Evolutionary conservation across 169 alveolate species (phyloP), one percentile per base, ranked within the genome.

Genomic region (Plasmodium fragile): DNA sequence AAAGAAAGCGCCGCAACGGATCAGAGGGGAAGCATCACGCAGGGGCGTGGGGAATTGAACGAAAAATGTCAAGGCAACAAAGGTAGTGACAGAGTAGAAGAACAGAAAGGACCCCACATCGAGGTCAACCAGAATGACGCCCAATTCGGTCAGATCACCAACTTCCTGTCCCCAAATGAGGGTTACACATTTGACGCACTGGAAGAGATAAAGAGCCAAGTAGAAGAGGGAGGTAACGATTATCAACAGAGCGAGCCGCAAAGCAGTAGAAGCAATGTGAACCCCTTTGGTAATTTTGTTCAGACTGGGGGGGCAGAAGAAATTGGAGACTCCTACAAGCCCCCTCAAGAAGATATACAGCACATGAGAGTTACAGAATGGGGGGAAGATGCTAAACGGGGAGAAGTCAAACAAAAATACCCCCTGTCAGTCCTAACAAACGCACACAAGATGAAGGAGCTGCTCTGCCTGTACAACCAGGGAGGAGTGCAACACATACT

Each of bases 401-500:
- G 6, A 83, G 52, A 43, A 71, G 36, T 34, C n/a, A 75, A 75
- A 53, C 22, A 32, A 75, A 52, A 6, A 18, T 73, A 75, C 80
- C 41, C 49, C 32, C 32, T 65, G n/a, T 36, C 81, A 39, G 81
- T 79, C 34, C 41, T 89, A 89, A 77, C 28, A 79, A 39, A 59
- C 4, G 77, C 82, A 16, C 70, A 78, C 45, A 79, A 69, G 16
- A 11, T 89, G 81, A 89, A 69, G 81, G 82, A 89, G n/a, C 73
- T 89, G 34, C 16, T 89, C 25, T 80, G 71, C 11, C 45, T 89
- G 30, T 81, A 91, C 49, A 91, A 91, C 55, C 83, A 72, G 73
- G 39, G 55, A 28, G 94, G 94, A 55, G 28, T 91, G 45, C 25
- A 70, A 11, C 82, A 69, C 83, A 91, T 91, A 22, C 73, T 91